These are phyloP conservation scores for Erucastrum elatum DNA, from an alignment of 345 rosid species.

Conservation along the genomic window DNA sequence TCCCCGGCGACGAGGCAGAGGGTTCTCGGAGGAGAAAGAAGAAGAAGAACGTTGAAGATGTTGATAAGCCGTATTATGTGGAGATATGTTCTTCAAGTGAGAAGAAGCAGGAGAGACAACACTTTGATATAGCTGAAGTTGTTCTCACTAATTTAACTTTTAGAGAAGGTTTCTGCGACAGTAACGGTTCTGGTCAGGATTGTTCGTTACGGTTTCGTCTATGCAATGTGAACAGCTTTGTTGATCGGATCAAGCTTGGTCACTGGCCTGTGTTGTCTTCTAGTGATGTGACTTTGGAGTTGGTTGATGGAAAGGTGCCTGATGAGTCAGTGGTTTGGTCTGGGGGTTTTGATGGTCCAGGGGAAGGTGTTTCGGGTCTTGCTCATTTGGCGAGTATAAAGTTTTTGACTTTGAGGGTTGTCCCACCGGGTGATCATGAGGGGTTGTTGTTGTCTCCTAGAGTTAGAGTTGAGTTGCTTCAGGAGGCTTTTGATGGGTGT, in stretches of 20 bases:
- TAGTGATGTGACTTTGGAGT: conserved; percentile 60
- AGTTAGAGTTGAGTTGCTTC: conserved; percentile 79
- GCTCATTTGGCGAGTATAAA: conserved; percentile 69
- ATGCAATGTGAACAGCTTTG: conserved; percentile 47
- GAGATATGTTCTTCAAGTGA: conserved; percentile 40
- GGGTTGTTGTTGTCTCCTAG: conserved; percentile 50
- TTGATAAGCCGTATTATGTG: conserved; percentile 58
- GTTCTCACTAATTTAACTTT: conserved; percentile 56
- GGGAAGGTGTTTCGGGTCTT: conserved; percentile 80
- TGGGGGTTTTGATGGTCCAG: conserved; percentile 80
- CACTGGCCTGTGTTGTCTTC: conserved; percentile 82
- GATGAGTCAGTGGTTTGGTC: conserved; percentile 56
- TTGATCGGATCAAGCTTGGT: conserved; percentile 77
- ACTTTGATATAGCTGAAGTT: conserved; percentile 79
- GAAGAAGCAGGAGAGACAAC: conserved; percentile 66
- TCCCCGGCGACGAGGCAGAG: not conserved
- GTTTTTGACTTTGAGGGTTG: conserved; percentile 69
- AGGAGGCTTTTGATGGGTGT: conserved; percentile 67
- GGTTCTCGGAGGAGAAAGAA: conserved; percentile 22
- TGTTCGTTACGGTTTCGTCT: conserved; percentile 68
- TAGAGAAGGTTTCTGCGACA: conserved; percentile 40
- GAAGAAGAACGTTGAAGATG: conserved; percentile 25
- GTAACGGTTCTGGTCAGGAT: conserved; percentile 39
- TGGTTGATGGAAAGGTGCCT: conserved; percentile 42
- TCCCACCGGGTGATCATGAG: conserved; percentile 42